Evolutionary conservation across 106 monocot genomes (phyloP).

Genomic region (Allium sativum): DNA sequence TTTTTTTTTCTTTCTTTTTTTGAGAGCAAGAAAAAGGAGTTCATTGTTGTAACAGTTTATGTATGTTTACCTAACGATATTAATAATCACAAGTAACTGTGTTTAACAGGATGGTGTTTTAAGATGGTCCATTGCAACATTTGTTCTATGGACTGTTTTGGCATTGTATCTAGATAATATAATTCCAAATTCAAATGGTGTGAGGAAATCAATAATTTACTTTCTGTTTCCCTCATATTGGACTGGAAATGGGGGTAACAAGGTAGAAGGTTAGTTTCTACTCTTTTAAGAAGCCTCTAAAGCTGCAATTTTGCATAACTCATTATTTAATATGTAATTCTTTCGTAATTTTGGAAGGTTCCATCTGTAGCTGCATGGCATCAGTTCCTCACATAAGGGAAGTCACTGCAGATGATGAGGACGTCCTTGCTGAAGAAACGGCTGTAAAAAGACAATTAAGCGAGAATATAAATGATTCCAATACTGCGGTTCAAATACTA

Average conservation of each 20-base stretch:
- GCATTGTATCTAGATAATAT: constrained; percentile 89
- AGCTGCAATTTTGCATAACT: not conserved
- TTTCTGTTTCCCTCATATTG: constrained; percentile 75
- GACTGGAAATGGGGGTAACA: constrained; percentile 70
- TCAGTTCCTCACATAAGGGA: constrained; percentile 45
- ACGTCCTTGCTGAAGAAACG: constrained; percentile 72
- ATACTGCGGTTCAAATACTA: constrained; percentile 54
- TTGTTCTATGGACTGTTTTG: constrained; percentile 72
- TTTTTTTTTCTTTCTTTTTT: constrained; percentile 18
- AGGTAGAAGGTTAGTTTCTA: constrained; percentile 39
- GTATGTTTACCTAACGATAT: not conserved
- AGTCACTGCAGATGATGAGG: constrained; percentile 68
- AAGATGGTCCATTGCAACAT: constrained; percentile 65
- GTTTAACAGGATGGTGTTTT: constrained; percentile 60
- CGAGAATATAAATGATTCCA: constrained; percentile 21
- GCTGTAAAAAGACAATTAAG: constrained; percentile 38
- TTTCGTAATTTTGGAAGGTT: constrained; percentile 40
- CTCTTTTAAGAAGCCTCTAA: not conserved
- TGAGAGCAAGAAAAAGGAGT: not conserved
- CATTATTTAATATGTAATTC: not conserved
- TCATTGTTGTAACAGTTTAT: not conserved
- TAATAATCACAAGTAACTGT: not conserved
- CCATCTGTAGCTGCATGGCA: constrained; percentile 48
- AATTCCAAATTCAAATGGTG: constrained; percentile 68
- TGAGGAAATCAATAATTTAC: constrained; percentile 71